Evolutionary conservation across 352 stramenopile species (phyloP), one percentile per base, ranked within the genome.

Genomic region (Phytopythium mirpurense): DNA sequence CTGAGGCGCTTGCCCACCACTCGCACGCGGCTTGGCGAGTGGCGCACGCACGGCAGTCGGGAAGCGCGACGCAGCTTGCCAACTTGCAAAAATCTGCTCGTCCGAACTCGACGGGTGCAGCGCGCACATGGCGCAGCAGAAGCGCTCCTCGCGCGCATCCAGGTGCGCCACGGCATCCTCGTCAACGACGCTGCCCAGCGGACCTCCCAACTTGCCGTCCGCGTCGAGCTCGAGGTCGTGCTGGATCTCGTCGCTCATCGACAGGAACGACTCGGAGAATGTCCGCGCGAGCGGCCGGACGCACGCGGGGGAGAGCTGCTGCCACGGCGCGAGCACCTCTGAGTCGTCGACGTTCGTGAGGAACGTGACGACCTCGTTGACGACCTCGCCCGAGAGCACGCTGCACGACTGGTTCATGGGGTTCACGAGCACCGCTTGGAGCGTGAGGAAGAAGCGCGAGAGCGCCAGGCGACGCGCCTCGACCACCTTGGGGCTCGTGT

Each of bases 51-150:
- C 5, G 18, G 51, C 14, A 37, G 45, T 16, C 51, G 57, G 24
- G 54, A 73, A 29, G 55, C 41, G 60, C 18, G 60, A 60, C 41
- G 66, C 49, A 0, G 61, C 49, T 9, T 59, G 57, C 68, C 68
- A 77, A 46, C 53, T 50, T 1, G 60, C 56, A 18, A 77, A 77
- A 29, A 77, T 60, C 46, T 73, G 60, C 52, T 77, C 68, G 26
- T 77, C 68, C 23, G 68, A 77, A 21, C 56, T 60, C 18, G 7
- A 57, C 47, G 56, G 57, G 24, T 70, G 57, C 37, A 77, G 46
- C 5, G 68, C 64, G 35, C 68, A 77, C 68, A 77, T 77, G 24
- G 64, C 64, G 41, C 68, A 77, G 32, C 68, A 77, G 24, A 71
- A 60, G 14, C 55, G 60, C 54, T 68, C 64, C 2, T 56, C 59